These are phyloP conservation scores for Thalassiosira oceanica DNA, from an alignment of 352 stramenopile genomes.

Conservation along the genomic window DNA sequence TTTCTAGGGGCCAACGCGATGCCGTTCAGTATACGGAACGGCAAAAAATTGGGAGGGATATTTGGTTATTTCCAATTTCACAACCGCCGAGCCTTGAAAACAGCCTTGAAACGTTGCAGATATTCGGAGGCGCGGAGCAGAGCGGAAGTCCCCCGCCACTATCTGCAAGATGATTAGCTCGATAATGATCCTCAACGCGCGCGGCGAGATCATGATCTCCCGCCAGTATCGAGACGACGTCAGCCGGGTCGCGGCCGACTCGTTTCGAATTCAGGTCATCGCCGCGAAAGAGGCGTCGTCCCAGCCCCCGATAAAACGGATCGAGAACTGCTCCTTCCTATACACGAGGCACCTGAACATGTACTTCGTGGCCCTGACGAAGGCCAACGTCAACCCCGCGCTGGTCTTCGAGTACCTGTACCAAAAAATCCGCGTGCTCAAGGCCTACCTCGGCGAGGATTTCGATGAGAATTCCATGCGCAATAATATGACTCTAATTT, in stretches of 20 bases:
- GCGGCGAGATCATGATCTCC: constrained; percentile 84
- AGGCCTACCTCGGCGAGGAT: constrained; percentile 92
- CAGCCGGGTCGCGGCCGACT: constrained; percentile 79
- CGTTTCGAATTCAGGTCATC: constrained; percentile 89
- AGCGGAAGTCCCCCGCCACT: too few species aligned
- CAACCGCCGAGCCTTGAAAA: too few species aligned
- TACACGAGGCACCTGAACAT: constrained; percentile 96
- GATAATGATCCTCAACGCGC: constrained; percentile 83
- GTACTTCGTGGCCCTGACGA: constrained; percentile 96
- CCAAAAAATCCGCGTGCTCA: constrained; percentile 92
- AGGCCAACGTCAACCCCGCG: constrained; percentile 97
- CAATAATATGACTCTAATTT: constrained; percentile 96
- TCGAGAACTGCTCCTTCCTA: constrained; percentile 97
- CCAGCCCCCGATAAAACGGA: constrained; percentile 90
- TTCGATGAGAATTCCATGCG: constrained; percentile 96
- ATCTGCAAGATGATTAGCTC: constrained; percentile 83
- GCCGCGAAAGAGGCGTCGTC: constrained; percentile 94
- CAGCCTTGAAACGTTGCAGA: too few species aligned
- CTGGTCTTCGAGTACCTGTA: constrained; percentile 96
- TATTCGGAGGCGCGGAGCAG: too few species aligned
- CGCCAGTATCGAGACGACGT: constrained; percentile 85
- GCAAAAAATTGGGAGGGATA: too few species aligned
- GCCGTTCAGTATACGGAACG: too few species aligned
- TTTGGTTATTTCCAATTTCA: too few species aligned
- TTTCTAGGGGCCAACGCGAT: too few species aligned